Percentiles rank a stretch among this genome's conserved stretches.
Conservation (phyloP, 306 rosid species). For the Citrullus amarus region DNA sequence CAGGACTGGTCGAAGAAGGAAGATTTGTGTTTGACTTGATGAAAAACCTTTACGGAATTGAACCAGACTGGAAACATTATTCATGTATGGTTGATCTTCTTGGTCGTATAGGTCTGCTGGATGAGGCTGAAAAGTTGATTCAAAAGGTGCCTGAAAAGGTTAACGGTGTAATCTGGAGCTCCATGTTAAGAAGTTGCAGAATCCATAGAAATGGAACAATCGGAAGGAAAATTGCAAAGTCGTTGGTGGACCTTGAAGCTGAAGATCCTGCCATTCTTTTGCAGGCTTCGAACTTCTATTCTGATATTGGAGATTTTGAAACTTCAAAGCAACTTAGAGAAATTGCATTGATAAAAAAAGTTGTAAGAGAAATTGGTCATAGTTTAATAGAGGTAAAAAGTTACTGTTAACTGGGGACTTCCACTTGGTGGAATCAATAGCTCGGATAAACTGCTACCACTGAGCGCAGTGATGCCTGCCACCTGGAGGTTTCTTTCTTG, state of each 20-base stretch:
- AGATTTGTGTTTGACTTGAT: slow-evolving; percentile 44
- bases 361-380: slow-evolving; percentile 55
- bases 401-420: background rate
- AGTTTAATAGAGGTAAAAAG: slow-evolving; percentile 53
- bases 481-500: background rate
- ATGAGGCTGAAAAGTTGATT: slow-evolving; percentile 62
- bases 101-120: slow-evolving; percentile 59
- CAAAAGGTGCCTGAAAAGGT: slow-evolving; percentile 26
- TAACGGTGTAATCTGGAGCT: slow-evolving; percentile 56
- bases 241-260: slow-evolving; percentile 42
- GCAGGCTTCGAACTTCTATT: slow-evolving; percentile 60
- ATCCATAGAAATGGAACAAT: slow-evolving; percentile 44
- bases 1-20: slow-evolving; percentile 62
- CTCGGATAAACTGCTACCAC: background rate
- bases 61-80: slow-evolving; percentile 53
- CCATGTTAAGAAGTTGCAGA: slow-evolving; percentile 66
- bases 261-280: slow-evolving; percentile 57
- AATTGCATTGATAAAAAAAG: slow-evolving; percentile 46
- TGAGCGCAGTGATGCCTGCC: slow-evolving; percentile 2
- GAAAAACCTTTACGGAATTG: slow-evolving; percentile 34
- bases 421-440: background rate
- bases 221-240: slow-evolving; percentile 46
- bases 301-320: slow-evolving; percentile 61
- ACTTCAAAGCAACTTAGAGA: slow-evolving; percentile 45
- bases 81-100: slow-evolving; percentile 80